Percentiles rank a stretch among this genome's conserved stretches.
Conservation (phyloP, 306 rosid species). For the Vigna mungo region DNA sequence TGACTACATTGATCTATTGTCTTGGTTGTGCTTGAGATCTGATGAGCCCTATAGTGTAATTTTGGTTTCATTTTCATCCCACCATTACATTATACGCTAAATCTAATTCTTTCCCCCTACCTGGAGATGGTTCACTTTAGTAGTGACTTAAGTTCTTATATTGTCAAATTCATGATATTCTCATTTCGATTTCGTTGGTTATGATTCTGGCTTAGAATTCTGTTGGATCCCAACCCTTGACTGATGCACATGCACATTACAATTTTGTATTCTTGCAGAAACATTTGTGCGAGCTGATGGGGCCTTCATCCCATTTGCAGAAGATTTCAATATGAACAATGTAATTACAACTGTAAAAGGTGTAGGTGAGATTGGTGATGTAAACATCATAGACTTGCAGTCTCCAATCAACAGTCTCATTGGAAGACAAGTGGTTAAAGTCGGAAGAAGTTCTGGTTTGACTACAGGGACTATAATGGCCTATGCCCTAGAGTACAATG, state of each 20-base stretch:
- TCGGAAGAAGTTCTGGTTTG: slow-evolving; percentile 98
- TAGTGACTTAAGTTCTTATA: slow-evolving; percentile 25
- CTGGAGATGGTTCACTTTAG: slow-evolving; percentile 12
- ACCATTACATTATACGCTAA: slow-evolving; percentile 13
- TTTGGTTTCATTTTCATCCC: slow-evolving; percentile 27
- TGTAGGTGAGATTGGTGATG: slow-evolving; percentile 90
- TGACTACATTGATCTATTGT: not conserved
- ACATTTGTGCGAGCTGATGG: slow-evolving; percentile 99
- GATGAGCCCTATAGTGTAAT: not conserved
- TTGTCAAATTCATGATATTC: slow-evolving; percentile 28
- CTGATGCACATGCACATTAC: slow-evolving; percentile 36
- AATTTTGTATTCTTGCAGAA: slow-evolving; percentile 73
- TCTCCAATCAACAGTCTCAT: slow-evolving; percentile 91
- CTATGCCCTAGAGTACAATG: slow-evolving; percentile 94
- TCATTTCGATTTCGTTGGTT: slow-evolving; percentile 44
- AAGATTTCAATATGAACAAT: slow-evolving; percentile 76
- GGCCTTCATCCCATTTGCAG: slow-evolving; percentile 94
- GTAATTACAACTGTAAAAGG: slow-evolving; percentile 81
- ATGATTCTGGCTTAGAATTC: slow-evolving; percentile 44
- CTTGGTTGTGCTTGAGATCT: slow-evolving; percentile 11
- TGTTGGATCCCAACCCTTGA: slow-evolving; percentile 30
- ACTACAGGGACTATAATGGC: slow-evolving; percentile 96
- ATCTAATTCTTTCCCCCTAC: slow-evolving; percentile 23
- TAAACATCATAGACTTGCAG: slow-evolving; percentile 87
- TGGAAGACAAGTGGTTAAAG: slow-evolving; percentile 92